Base-by-base conservation (phyloP, 192 early-diverging fungal species). In the Haplosporangium gracile region DNA sequence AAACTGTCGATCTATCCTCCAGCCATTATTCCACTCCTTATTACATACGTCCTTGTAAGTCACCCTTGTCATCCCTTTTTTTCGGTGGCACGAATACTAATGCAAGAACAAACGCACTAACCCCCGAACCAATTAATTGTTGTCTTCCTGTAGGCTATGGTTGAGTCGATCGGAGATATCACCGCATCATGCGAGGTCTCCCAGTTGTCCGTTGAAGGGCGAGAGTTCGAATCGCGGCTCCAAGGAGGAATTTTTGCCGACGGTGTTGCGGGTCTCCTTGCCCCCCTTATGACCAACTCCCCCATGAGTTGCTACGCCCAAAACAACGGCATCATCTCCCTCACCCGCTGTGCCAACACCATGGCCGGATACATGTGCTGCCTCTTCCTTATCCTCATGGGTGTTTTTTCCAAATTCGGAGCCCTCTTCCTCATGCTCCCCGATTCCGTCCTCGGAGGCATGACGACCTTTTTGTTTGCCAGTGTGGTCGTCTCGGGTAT, bases 151-250 rank as follows among this genome's bases (percentile, higher is more conserved):
- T 65, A 65, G 72, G 87, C 89, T 16, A 89, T 91, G 70, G 83
- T 92, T 8, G 91, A 92, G 79, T 71, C 75, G 26, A 83, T 92
- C 24, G 91, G 91, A 40, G 91, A 92, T 69, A 89, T 92, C 36
- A 92, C 91, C 18, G 91, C 91, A 6, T 89, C 91, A 40, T 91
- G 88, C 45, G 91, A 92, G 63, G 91, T 91, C n/a, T 91, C 90
- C 11, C 79, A 88, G 22, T 26, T 90, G 26, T 65, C 88, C 7
- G 91, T 92, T 45, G 91, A 92, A 70, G 91, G 91, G 32, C 88
- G 82, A 9, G 90, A 84, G 57, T 92, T 92, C 75, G 91, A 92
- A 51, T 81, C 76, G 18, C 89, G 91, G 68, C 81, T 91, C 11
- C 90, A 91, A 74, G 91, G 91, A 10, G 91, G 91, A 16, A 84